These are phyloP conservation scores for Pleurotus djamor DNA, from an alignment of 768 basidiomycete species.

Conservation along the genomic window DNA sequence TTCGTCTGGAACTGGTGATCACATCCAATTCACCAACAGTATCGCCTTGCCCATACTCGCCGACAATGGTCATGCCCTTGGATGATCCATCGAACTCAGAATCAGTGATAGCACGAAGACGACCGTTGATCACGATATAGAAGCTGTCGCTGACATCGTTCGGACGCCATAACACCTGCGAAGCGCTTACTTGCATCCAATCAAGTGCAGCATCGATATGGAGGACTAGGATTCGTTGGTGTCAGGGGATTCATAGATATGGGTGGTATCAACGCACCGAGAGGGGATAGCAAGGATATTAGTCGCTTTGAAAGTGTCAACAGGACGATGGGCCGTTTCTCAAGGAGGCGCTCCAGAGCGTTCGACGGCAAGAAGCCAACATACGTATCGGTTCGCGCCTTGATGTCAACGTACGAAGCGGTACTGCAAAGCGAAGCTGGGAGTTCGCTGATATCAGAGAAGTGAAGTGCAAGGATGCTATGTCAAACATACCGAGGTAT, in stretches of 20 bases:
- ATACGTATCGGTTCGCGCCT: constrained; percentile 97
- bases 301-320: constrained; percentile 95
- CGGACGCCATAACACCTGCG: constrained; percentile 93
- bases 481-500: constrained; percentile 65
- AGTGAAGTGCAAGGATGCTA: not conserved
- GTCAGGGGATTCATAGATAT: not conserved
- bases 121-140: constrained; percentile 97
- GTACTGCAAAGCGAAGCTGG: constrained; percentile 87
- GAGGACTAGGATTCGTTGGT: constrained; percentile 52
- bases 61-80: constrained; percentile 78
- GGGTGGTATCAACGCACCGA: constrained; percentile 52
- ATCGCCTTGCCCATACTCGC: constrained; percentile 97
- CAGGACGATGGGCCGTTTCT: constrained; percentile 93
- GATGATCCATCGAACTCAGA: constrained; percentile 54
- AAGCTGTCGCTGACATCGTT: constrained; percentile 92
- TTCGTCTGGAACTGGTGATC: constrained; percentile 85
- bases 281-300: constrained; percentile 90
- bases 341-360: constrained; percentile 86
- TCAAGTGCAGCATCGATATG: constrained; percentile 97
- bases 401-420: constrained; percentile 95
- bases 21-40: constrained; percentile 97
- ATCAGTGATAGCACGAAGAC: constrained; percentile 76
- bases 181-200: constrained; percentile 97
- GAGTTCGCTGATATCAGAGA: not conserved
- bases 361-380: constrained; percentile 92